These are phyloP conservation scores for Exutisphaerella laricina DNA, from an alignment of 2,329 filamentous ascomycete species.

Conservation along the genomic window DNA sequence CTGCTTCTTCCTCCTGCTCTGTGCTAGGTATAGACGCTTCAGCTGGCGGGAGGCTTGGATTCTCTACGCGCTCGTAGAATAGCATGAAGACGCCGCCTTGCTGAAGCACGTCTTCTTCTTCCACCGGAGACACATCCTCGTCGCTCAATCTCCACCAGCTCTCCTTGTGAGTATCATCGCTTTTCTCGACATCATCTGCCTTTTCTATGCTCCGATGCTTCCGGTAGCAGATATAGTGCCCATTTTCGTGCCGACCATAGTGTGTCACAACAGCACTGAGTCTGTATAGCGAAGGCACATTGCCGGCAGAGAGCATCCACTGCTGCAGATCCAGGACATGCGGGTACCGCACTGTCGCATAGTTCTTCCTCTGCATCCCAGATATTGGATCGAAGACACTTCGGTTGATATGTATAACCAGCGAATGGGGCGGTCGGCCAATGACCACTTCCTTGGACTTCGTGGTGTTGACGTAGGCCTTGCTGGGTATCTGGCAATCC, in stretches of 20 bases:
- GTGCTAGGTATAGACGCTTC: neutral
- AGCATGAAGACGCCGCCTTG: conserved; percentile 92
- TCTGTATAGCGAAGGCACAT: conserved; percentile 10
- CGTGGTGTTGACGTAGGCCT: conserved; percentile 66
- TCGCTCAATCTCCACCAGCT: conserved; percentile 92
- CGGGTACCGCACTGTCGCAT: conserved; percentile 72
- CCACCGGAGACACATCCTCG: conserved; percentile 69
- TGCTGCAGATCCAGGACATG: conserved; percentile 65
- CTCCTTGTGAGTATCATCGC: conserved; percentile 32
- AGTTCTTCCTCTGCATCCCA: conserved; percentile 76
- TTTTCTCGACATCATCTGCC: neutral
- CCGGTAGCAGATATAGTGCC: conserved; percentile 89
- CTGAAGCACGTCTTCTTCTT: conserved; percentile 65
- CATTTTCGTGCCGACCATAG: conserved; percentile 85
- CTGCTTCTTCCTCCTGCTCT: conserved; percentile 9
- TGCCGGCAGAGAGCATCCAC: conserved; percentile 63
- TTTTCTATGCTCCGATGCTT: conserved; percentile 50
- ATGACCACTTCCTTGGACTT: conserved; percentile 89
- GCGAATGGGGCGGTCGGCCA: conserved; percentile 70
- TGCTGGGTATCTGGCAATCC: conserved; percentile 46
- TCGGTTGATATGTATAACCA: conserved; percentile 84
- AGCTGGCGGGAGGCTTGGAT: neutral
- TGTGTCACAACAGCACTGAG: conserved; percentile 71
- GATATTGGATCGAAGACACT: conserved; percentile 85
- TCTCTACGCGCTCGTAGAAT: conserved; percentile 68